These are phyloP conservation scores for Globisporangium uncinulatum DNA, from an alignment of 352 stramenopile genomes.

Conservation along the genomic window DNA sequence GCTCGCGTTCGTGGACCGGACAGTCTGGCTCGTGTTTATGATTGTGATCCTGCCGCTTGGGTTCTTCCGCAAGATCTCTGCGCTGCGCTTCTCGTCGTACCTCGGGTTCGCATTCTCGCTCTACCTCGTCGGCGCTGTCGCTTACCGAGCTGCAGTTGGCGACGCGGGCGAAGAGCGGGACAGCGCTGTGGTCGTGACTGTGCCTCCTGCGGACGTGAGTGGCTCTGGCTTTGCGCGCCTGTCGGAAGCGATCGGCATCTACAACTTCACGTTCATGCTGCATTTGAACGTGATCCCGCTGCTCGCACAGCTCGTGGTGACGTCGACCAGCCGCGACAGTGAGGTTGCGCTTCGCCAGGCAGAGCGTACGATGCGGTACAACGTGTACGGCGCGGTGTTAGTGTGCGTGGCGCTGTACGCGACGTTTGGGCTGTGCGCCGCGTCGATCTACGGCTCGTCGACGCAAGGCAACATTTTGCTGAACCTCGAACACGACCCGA, in stretches of 20 bases:
- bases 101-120: conserved; percentile 63
- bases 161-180: conserved; percentile 2
- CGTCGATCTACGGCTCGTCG: conserved; percentile 48
- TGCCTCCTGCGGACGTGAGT: neutral
- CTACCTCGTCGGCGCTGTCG: conserved; percentile 60
- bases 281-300: conserved; percentile 77
- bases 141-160: conserved; percentile 36
- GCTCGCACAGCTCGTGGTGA: conserved; percentile 44
- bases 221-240: conserved; percentile 32
- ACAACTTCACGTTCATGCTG: conserved; percentile 85
- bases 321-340: conserved; percentile 5
- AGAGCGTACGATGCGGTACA: conserved; percentile 32
- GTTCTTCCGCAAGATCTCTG: conserved; percentile 66
- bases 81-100: conserved; percentile 70
- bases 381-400: conserved; percentile 37
- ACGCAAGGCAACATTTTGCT: conserved; percentile 75
- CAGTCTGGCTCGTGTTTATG: conserved; percentile 61
- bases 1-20: conserved; percentile 23
- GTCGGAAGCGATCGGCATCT: conserved; percentile 64
- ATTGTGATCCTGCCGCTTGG: conserved; percentile 55
- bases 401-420: conserved; percentile 54
- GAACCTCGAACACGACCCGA: conserved; percentile 63
- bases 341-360: conserved; percentile 16
- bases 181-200: neutral
- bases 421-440: conserved; percentile 53